phyloP scores from a whole-genome alignment of 2,329 filamentous ascomycete species.

The Pseudogymnoascus destructans region DNA sequence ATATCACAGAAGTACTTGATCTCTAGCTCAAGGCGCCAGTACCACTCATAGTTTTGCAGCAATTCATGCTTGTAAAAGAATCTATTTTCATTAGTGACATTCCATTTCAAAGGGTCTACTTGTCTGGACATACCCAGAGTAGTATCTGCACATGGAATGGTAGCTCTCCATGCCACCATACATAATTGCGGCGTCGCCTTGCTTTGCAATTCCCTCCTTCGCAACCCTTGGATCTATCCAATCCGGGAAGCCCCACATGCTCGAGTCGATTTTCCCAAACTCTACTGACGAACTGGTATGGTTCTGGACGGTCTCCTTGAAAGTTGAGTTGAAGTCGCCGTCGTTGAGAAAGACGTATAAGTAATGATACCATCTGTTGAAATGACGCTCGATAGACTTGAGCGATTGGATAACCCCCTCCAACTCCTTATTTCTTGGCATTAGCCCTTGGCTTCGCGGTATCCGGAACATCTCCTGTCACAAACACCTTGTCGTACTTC shows the following conservation, averaged over 20 bases:
- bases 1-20: constrained; percentile 99
- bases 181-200: constrained; percentile 96
- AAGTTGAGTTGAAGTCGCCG: constrained; percentile 87
- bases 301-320: constrained; percentile 77
- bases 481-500: constrained; percentile 93
- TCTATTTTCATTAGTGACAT: constrained; percentile 30
- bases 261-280: constrained; percentile 82
- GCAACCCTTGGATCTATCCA: constrained; percentile 92
- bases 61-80: constrained; percentile 97
- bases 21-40: constrained; percentile 97
- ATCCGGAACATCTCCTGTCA: constrained; percentile 69
- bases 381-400: constrained; percentile 95
- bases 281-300: constrained; percentile 82
- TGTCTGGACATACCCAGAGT: constrained; percentile 62
- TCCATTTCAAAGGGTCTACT: neutral
- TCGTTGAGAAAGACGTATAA: constrained; percentile 98
- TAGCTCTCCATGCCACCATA: constrained; percentile 98
- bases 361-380: constrained; percentile 98
- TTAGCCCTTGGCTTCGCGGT: constrained; percentile 73
- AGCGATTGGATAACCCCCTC: constrained; percentile 93
- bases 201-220: constrained; percentile 90
- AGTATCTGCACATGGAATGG: constrained; percentile 98
- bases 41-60: constrained; percentile 96
- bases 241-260: constrained; percentile 93
- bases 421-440: constrained; percentile 83